Base-by-base conservation (phyloP, 164 flowering plant genomes). In the Umbellularia californica region DNA sequence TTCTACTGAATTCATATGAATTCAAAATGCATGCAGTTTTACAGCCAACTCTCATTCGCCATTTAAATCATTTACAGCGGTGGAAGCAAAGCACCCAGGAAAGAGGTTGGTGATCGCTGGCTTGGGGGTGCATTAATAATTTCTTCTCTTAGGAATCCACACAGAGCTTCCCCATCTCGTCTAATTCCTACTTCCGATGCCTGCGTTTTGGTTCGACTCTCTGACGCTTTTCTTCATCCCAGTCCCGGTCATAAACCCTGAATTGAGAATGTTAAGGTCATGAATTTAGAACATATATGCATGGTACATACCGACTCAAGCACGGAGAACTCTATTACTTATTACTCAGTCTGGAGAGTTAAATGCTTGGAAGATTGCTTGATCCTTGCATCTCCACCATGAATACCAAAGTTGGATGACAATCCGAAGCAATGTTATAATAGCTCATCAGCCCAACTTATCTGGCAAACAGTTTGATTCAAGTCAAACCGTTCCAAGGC, bases 181-280 rank as follows among this genome's bases (percentile, higher is more conserved):
- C 60, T 14, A 15, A 55, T 55, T 55, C n/a, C 70, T 73, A 65
- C 15, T 66, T 73, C 47, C 99, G 85, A 80, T 94, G 97, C 85
- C 96, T 86, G 63, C 99, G 85, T 81, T 96, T 96, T 15, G 83
- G 90, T 64, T 96, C 99, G 74, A 86, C 89, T 83, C 99, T 88
- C 77, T 82, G 95, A 79, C 98, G 84, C 87, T 94, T 94, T 76
- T 96, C 99, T 7, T 96, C 99, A 14, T 94, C 98, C 98, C 98
- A 96, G 35, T 96, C 99, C 25, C 98, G 87, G 15, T 96, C 99
- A 72, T 91, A 90, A 77, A 86, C 81, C 25, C 99, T 95, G 77
- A 70, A 72, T 25, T 24, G 58, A 58, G 72, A 71, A 35, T 35
- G 76, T 92, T 79, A 90, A 90, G 94, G 88, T 14, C 28, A 17